Base-by-base conservation (phyloP, 2,329 filamentous ascomycete species). In the Didymella sp. region DNA sequence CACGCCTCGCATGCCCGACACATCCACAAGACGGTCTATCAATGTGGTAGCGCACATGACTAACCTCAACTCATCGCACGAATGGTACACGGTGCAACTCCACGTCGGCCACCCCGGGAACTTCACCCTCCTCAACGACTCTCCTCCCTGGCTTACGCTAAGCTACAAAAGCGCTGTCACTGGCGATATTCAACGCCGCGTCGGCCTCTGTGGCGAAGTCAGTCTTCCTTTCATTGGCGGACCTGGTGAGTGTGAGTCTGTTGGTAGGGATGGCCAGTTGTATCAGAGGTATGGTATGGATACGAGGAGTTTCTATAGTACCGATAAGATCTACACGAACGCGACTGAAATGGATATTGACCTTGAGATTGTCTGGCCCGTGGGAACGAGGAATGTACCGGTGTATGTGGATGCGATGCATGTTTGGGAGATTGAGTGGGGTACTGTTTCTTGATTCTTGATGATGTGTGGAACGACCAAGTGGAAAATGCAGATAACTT, bases 221-320 rank as follows among this genome's bases (percentile, higher is more conserved):
- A 31, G 25, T 5, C 8, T n/a, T 5, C 13, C 35, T 4, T 30
- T 38, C 8, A 19, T n/a, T 13, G 12, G 43, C 4, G 13, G 17
- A 2, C 12, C 38, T 17, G 27, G 31, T n/a, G 21, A 22, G 13
- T 41, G 30, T 31, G 25, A 27, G 13, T 38, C 22, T 2, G 7
- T 30, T 2, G 51, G 44, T 6, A 25, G 11, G 12, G 38, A 31
- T 6, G 45, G 52, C 9, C 17, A 30, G 17, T 9, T 38, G 31
- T 55, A 40, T 13, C 28, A 38, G 44, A 24, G 21, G 5, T 49
- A 55, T 22, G 52, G 45, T 1, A 55, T 55, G 45, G 40, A 55
- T 44, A 22, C 40, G 4, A 38, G 44, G 31, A 17, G 24, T 11
- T 55, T 55, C 27, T 31, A 22, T 8, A 21, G 45, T 13, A 38